Percentiles rank a stretch among this genome's conserved stretches.
These are phyloP conservation scores for Teunomyces kruisii DNA, from an alignment of 805 yeast species.

Conservation along the genomic window DNA sequence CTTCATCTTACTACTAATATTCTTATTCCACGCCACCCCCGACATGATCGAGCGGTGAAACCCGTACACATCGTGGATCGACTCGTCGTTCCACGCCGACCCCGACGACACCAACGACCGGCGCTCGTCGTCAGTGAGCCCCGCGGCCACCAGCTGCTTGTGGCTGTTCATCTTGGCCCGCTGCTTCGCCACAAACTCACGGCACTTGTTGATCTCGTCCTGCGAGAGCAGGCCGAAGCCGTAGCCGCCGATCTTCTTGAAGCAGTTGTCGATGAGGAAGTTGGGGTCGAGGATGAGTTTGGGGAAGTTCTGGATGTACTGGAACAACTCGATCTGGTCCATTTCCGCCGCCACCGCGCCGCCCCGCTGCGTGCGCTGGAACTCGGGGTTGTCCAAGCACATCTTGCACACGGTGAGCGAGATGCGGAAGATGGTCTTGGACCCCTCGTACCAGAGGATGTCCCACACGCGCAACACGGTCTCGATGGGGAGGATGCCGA, in stretches of 20 bases:
- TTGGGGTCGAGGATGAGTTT: constrained; percentile 69
- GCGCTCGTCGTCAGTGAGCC: constrained; percentile 41
- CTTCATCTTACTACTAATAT: constrained; percentile 54
- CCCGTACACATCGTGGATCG: constrained; percentile 44
- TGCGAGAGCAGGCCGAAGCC: constrained; percentile 74
- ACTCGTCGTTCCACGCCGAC: constrained; percentile 14
- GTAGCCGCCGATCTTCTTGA: constrained; percentile 64
- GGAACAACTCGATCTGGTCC: constrained; percentile 61
- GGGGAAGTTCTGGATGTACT: constrained; percentile 82
- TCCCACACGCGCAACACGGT: constrained; percentile 92
- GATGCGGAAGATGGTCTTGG: constrained; percentile 79
- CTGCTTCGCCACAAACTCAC: constrained; percentile 72
- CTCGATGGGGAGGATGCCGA: constrained; percentile 87
- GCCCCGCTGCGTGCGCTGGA: constrained; percentile 22
- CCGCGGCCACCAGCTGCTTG: constrained; percentile 27
- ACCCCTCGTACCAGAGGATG: constrained; percentile 87
- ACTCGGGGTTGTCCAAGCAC: constrained; percentile 60
- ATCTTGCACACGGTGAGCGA: constrained; percentile 77
- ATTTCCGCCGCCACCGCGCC: constrained; percentile 24
- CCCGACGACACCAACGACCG: constrained; percentile 25
- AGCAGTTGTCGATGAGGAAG: constrained; percentile 68
- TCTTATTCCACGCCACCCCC: constrained; percentile 65
- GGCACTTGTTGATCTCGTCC: constrained; percentile 75
- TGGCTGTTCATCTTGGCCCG: constrained; percentile 40
- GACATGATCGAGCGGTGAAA: constrained; percentile 45